Evolutionary conservation across 352 stramenopile species (phyloP).

Genomic region (Pythium apleroticum): DNA sequence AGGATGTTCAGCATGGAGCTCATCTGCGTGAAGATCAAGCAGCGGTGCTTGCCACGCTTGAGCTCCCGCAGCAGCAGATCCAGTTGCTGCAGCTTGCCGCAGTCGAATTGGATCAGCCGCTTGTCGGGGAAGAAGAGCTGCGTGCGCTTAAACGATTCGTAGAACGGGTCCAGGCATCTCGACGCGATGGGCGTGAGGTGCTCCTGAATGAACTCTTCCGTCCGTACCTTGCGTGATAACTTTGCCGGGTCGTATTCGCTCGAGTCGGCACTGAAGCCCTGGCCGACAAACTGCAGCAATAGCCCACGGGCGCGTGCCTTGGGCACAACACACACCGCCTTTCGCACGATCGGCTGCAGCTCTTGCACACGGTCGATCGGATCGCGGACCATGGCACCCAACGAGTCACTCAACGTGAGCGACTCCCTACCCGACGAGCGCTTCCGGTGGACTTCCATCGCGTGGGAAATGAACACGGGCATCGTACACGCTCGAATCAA

Average conservation of each 20-base stretch:
- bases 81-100: constrained; percentile 90
- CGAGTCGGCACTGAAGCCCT: constrained; percentile 35
- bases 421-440: constrained; percentile 14
- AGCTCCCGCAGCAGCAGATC: constrained; percentile 93
- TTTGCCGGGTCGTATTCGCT: constrained; percentile 12
- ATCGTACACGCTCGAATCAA: constrained; percentile 44
- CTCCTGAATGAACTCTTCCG: constrained; percentile 26
- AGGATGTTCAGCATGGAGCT: constrained; percentile 99
- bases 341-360: constrained; percentile 48
- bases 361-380: constrained; percentile 44
- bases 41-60: constrained; percentile 93
- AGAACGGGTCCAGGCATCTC: constrained; percentile 42
- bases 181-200: constrained; percentile 34
- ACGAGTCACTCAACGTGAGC: constrained; percentile 29
- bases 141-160: constrained; percentile 70
- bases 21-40: constrained; percentile 98
- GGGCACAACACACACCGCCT: constrained; percentile 75
- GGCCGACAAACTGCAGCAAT: constrained; percentile 39
- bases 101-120: constrained; percentile 96
- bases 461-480: constrained; percentile 66
- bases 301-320: constrained; percentile 50
- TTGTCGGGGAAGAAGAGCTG: constrained; percentile 98
- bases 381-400: constrained; percentile 50
- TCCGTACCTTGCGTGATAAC: constrained; percentile 36
- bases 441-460: constrained; percentile 65